These are phyloP conservation scores for Diospyros lotus DNA, from an alignment of 148 eudicot species.

Conservation along the genomic window DNA sequence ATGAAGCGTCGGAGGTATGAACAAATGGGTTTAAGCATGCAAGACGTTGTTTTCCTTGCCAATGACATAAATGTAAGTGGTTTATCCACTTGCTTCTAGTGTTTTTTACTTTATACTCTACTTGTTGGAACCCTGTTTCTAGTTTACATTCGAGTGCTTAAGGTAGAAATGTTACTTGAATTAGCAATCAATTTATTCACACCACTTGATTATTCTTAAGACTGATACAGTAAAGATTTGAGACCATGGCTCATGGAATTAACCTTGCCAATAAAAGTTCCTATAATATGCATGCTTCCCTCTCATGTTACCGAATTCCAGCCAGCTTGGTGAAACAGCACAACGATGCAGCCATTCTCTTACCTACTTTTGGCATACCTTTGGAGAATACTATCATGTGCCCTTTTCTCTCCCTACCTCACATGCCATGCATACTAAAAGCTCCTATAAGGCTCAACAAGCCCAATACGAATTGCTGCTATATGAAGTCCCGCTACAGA, in stretches of 20 bases:
- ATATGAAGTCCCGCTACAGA: neutral
- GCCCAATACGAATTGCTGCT: neutral
- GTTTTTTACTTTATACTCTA: neutral
- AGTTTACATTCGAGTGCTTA: neutral
- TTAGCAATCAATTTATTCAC: neutral
- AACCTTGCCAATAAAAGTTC: neutral
- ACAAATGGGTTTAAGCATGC: constrained; percentile 88
- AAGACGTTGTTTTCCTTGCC: constrained; percentile 85
- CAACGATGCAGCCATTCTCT: constrained; percentile 1
- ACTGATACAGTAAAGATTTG: neutral
- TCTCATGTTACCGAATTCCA: neutral
- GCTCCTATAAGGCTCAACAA: neutral
- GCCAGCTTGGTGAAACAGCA: neutral
- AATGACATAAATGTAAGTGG: constrained; percentile 74
- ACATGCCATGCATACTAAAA: neutral
- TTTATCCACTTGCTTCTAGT: constrained; percentile 3
- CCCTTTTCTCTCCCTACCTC: neutral
- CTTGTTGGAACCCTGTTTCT: neutral
- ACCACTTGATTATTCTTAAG: constrained; percentile 2
- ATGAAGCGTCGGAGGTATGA: constrained; percentile 85
- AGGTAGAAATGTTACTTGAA: neutral
- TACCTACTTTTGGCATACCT: neutral
- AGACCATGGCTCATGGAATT: neutral
- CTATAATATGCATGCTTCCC: neutral
- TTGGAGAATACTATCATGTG: neutral